These are phyloP conservation scores for Irpex lacteus DNA, from an alignment of 1,284 basidiomycete species.

Conservation along the genomic window DNA sequence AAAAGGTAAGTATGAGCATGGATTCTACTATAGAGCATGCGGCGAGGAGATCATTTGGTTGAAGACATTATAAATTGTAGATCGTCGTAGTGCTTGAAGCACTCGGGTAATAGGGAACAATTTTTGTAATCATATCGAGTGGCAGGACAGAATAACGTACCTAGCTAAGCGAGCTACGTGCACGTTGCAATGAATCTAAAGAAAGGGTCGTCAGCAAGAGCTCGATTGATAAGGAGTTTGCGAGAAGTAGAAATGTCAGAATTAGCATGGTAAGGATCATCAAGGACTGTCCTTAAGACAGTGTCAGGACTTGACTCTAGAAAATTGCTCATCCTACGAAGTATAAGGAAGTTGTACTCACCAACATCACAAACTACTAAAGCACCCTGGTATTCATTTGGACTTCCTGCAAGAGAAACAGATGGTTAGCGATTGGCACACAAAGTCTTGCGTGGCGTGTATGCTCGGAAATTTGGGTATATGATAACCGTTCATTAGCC, in stretches of 20 bases:
- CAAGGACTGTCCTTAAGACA: conserved; percentile 68
- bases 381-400: not conserved
- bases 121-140: conserved; percentile 21
- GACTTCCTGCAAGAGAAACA: not conserved
- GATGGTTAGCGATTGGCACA: conserved; percentile 13
- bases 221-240: conserved; percentile 12
- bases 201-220: conserved; percentile 25
- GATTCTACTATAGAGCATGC: not conserved
- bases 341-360: conserved; percentile 34
- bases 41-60: conserved; percentile 35
- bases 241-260: conserved; percentile 48
- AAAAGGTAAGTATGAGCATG: not conserved
- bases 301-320: conserved; percentile 85
- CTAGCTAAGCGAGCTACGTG: not conserved
- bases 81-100: conserved; percentile 13
- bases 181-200: conserved; percentile 17
- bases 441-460: conserved; percentile 4
- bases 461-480: conserved; percentile 89
- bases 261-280: conserved; percentile 82
- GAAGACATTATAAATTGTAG: conserved; percentile 36
- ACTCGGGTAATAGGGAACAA: conserved; percentile 19
- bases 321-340: conserved; percentile 58
- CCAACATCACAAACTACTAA: conserved; percentile 19
- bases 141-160: conserved; percentile 2
- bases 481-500: conserved; percentile 65